Conservation (phyloP, 2,329 filamentous ascomycete genomes). For the Zymoseptoria passerinii region DNA sequence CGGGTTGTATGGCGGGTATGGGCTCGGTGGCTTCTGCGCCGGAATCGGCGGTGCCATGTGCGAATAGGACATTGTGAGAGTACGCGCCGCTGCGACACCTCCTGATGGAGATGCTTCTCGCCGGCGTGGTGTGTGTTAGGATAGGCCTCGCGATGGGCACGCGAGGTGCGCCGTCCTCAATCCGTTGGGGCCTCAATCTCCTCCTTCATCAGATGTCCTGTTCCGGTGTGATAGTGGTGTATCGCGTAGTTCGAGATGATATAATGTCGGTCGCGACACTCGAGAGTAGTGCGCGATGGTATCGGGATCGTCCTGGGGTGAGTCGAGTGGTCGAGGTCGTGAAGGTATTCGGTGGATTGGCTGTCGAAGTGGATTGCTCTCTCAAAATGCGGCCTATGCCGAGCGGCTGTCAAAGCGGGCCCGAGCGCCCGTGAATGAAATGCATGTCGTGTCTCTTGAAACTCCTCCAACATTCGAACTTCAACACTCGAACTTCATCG, state of each 20-base stretch:
- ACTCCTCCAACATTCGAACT: neutral
- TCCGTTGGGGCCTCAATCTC: neutral
- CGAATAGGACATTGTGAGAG: slow-evolving; percentile 21
- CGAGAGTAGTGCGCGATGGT: neutral
- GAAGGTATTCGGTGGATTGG: neutral
- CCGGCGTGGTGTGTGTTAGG: neutral
- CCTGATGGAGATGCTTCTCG: neutral
- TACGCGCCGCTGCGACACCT: neutral
- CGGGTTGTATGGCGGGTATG: slow-evolving; percentile 42
- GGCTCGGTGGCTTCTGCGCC: slow-evolving; percentile 21
- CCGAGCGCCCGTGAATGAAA: neutral
- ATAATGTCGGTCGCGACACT: neutral
- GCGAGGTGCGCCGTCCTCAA: slow-evolving; percentile 1
- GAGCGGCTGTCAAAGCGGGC: neutral
- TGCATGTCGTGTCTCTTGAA: neutral
- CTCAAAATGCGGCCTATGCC: neutral
- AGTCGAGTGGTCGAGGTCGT: neutral
- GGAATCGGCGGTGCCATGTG: slow-evolving; percentile 24
- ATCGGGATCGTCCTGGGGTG: neutral
- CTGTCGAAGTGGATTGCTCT: neutral
- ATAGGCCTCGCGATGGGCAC: neutral
- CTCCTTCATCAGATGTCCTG: neutral
- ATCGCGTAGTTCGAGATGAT: neutral
- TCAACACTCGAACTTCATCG: neutral
- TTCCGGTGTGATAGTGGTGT: neutral